These are phyloP conservation scores for Paratinospora sagittata DNA, from an alignment of 164 flowering plant species.

Conservation along the genomic window DNA sequence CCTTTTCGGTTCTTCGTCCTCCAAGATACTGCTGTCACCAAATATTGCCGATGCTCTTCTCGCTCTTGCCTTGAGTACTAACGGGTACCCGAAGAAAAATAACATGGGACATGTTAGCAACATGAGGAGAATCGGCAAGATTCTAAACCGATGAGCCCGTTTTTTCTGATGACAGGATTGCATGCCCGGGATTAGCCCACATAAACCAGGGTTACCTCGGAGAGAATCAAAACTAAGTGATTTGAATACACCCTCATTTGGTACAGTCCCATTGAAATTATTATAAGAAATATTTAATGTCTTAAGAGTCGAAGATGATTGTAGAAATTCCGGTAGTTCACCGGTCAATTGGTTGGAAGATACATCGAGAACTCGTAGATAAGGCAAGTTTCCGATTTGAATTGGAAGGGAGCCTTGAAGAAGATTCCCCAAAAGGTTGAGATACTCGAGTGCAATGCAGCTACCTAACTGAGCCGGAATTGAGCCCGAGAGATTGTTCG, in stretches of 20 bases:
- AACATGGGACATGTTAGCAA: constrained; percentile 31
- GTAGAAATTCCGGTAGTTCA: constrained; percentile 48
- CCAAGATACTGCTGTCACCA: constrained; percentile 16
- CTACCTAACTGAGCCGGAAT: constrained; percentile 74
- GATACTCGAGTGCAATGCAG: constrained; percentile 81
- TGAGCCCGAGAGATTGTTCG: constrained; percentile 52
- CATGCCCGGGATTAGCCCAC: constrained; percentile 62
- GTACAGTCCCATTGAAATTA: constrained; percentile 56
- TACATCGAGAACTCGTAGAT: constrained; percentile 56
- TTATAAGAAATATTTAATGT: constrained; percentile 70
- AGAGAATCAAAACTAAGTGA: constrained; percentile 43
- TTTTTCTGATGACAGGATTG: constrained; percentile 31
- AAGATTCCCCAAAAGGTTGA: constrained; percentile 58
- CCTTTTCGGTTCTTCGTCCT: constrained; percentile 29
- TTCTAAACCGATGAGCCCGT: constrained; percentile 10
- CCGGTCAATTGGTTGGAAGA: constrained; percentile 61
- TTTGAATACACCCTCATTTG: constrained; percentile 50
- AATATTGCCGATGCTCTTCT: constrained; percentile 21
- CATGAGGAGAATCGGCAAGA: constrained; percentile 40
- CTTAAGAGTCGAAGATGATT: constrained; percentile 47
- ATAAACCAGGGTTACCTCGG: constrained; percentile 53
- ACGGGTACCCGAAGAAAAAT: constrained; percentile 37
- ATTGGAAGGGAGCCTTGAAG: constrained; percentile 51
- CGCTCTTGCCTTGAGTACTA: constrained; percentile 27
- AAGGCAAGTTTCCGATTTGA: constrained; percentile 59